Percentiles rank a stretch among this genome's conserved stretches.
These are phyloP conservation scores for Funneliformis mosseae DNA, from an alignment of 192 early-diverging fungal species.

Conservation along the genomic window DNA sequence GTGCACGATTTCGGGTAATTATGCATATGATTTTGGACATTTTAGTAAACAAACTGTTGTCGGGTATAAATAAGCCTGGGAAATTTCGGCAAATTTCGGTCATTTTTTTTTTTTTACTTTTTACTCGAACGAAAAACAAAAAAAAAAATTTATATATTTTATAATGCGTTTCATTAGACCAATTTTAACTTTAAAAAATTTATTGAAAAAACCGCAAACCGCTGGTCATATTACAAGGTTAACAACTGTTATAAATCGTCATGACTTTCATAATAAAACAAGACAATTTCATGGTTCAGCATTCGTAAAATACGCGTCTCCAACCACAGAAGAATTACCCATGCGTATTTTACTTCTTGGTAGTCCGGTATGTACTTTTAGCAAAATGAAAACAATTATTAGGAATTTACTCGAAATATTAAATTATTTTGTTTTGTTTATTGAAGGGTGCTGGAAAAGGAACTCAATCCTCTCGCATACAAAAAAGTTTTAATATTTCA, in stretches of 20 bases:
- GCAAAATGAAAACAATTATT: not conserved
- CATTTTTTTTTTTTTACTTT: no score
- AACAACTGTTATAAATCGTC: not conserved
- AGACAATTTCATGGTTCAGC: not conserved
- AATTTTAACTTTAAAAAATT: not conserved
- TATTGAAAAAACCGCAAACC: not conserved
- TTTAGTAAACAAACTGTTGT: no score
- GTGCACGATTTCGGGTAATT: no score
- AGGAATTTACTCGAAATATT: not conserved
- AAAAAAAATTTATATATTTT: not conserved
- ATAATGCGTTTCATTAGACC: not conserved
- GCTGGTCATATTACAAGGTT: not conserved
- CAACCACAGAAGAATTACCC: not conserved
- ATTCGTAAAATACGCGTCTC: not conserved
- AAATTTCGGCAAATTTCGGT: no score
- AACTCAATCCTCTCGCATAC: conserved; percentile 82
- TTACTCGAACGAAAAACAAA: no score
- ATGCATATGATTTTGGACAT: no score
- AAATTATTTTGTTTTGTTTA: not conserved
- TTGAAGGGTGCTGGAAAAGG: conserved; percentile 84
- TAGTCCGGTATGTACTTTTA: not conserved
- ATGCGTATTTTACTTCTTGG: not conserved
- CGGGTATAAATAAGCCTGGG: no score
- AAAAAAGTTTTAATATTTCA: conserved; percentile 64
- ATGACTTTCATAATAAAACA: not conserved